phyloP scores from a whole-genome alignment of 805 yeast genomes.

The Schwanniomyces polymorphus region DNA sequence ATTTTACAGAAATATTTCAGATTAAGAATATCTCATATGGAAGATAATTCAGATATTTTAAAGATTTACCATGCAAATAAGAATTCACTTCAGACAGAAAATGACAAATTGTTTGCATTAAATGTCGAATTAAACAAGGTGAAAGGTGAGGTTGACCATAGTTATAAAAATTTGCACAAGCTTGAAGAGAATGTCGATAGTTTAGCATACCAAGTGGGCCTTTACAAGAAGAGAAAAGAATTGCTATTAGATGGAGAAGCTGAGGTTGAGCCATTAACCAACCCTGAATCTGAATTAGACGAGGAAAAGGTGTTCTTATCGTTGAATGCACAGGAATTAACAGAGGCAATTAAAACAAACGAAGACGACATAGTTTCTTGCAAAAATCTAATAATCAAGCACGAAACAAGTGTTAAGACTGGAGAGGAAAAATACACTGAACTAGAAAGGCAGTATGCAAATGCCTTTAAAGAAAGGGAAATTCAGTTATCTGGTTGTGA shows the following conservation, averaged over 20 bases:
- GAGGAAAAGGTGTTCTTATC: constrained; percentile 7
- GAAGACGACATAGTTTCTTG: constrained; percentile 8
- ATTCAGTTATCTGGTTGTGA: constrained; percentile 8
- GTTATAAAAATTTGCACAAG: constrained; percentile 2
- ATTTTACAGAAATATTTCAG: constrained; percentile 57
- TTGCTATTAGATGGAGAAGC: constrained; percentile 4
- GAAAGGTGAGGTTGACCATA: constrained; percentile 19
- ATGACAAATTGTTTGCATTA: constrained; percentile 14
- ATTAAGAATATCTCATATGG: constrained; percentile 34
- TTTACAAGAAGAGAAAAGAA: constrained; percentile 6
- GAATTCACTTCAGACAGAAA: constrained; percentile 12
- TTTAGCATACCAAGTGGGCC: constrained; percentile 4
- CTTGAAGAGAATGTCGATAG: constrained; percentile 7
- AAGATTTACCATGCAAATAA: constrained; percentile 15
- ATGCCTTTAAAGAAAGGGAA: constrained; percentile 8
- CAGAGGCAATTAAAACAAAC: constrained; percentile 8
- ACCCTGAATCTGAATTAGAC: constrained; percentile 10
- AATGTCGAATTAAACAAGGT: constrained; percentile 15
- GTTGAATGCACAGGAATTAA: constrained; percentile 1
- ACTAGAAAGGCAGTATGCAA: constrained; percentile 14
- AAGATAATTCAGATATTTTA: constrained; percentile 19
- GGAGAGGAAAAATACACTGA: constrained; percentile 17
- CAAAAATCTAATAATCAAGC: constrained; percentile 5
- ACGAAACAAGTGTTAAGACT: constrained; percentile 11
- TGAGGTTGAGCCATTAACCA: neutral